A percentile compares a stretch with the other conserved stretches of the same genome.
These are phyloP conservation scores for Psidium guajava DNA, from an alignment of 345 rosid species.

Conservation along the genomic window DNA sequence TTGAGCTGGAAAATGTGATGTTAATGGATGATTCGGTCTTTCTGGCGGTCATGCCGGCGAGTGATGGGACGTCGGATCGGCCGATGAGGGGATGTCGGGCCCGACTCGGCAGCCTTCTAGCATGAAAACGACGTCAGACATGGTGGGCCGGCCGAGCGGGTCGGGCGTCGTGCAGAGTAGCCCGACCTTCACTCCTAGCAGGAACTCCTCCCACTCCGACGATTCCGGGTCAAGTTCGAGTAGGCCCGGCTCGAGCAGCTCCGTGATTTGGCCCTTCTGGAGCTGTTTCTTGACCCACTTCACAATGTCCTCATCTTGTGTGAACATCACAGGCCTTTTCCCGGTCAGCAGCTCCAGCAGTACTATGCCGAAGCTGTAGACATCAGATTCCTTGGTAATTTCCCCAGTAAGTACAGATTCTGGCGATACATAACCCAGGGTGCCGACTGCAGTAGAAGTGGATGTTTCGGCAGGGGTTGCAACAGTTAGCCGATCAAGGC, in stretches of 20 bases:
- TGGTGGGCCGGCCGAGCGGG: conserved; percentile 77
- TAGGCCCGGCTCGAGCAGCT: conserved; percentile 79
- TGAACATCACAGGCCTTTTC: conserved; percentile 86
- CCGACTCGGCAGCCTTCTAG: conserved; percentile 96
- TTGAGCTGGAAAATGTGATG: neutral
- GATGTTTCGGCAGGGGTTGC: conserved; percentile 53
- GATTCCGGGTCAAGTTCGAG: conserved; percentile 93
- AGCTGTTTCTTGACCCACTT: conserved; percentile 97
- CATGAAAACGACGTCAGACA: conserved; percentile 93
- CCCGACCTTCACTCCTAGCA: conserved; percentile 90
- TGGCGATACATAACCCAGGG: conserved; percentile 76
- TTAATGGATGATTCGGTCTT: neutral
- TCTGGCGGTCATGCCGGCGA: conserved; percentile 45
- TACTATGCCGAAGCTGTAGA: conserved; percentile 93
- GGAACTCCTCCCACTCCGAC: conserved; percentile 97
- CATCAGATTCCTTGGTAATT: conserved; percentile 60
- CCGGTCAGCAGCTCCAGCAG: conserved; percentile 81
- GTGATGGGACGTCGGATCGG: conserved; percentile 73
- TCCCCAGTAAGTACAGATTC: conserved; percentile 62
- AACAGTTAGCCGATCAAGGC: conserved; percentile 49
- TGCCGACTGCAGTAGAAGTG: conserved; percentile 44
- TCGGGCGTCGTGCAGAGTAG: conserved; percentile 81
- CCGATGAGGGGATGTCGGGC: conserved; percentile 72
- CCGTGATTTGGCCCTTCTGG: conserved; percentile 75
- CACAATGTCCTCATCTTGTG: conserved; percentile 87